Evolutionary conservation across 148 eudicot genomes (phyloP).

Genomic region (Amaranthus cruentus): DNA sequence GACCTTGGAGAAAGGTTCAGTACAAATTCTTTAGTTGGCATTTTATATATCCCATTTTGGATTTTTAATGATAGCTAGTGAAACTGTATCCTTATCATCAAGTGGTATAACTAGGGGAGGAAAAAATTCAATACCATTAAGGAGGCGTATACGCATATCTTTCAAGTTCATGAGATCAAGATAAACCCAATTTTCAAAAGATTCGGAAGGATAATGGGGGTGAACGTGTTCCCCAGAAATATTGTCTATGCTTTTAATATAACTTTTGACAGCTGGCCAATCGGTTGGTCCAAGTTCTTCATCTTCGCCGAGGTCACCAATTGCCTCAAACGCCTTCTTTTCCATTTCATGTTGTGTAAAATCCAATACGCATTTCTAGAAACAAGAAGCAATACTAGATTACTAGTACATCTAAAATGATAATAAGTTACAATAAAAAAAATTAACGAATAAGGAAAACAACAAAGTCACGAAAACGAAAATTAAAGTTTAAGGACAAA

Average conservation of each 20-base stretch:
- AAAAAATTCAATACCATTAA: slow-evolving; percentile 52
- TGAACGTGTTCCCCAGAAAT: slow-evolving; percentile 63
- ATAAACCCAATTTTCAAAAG: slow-evolving; percentile 37
- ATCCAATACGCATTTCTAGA: slow-evolving; percentile 78
- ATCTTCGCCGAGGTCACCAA: slow-evolving; percentile 89
- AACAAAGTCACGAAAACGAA: too few relatives aligned
- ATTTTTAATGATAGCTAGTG: too few relatives aligned
- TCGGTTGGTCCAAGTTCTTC: slow-evolving; percentile 97
- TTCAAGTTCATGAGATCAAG: slow-evolving; percentile 52
- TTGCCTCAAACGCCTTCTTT: slow-evolving; percentile 80
- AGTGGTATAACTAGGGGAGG: neutral
- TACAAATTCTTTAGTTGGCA: too few relatives aligned
- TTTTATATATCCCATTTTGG: too few relatives aligned
- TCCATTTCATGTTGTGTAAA: slow-evolving; percentile 84
- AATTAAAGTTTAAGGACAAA: too few relatives aligned
- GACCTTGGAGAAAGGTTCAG: too few relatives aligned
- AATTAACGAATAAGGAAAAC: too few relatives aligned
- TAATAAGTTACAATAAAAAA: too few relatives aligned
- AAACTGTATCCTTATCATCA: neutral
- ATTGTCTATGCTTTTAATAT: slow-evolving; percentile 52
- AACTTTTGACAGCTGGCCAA: slow-evolving; percentile 79
- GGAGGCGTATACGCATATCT: slow-evolving; percentile 76
- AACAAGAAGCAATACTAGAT: slow-evolving; percentile 2
- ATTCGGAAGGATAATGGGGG: slow-evolving; percentile 52
- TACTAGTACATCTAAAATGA: too few relatives aligned